Evolutionary conservation across 2,329 filamentous ascomycete species (phyloP).

Genomic region (Geoglossum cookeanum): DNA sequence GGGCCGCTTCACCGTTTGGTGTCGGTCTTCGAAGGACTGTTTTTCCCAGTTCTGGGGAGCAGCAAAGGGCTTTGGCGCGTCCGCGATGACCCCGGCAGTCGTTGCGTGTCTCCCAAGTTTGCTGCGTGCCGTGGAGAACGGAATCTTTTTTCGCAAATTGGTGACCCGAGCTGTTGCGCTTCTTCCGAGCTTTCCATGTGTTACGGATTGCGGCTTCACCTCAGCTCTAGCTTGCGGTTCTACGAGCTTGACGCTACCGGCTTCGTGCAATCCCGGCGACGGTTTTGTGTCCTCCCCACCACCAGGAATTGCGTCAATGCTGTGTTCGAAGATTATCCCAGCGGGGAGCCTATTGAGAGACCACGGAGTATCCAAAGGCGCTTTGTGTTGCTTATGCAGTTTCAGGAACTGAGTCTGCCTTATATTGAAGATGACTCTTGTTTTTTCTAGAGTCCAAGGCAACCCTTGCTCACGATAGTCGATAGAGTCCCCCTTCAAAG

Average conservation of each 20-base stretch:
- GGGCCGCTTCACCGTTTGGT: background rate
- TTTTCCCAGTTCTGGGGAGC: background rate
- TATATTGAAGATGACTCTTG: constrained; percentile 3
- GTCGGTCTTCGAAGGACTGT: background rate
- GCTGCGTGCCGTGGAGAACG: background rate
- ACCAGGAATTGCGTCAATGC: background rate
- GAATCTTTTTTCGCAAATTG: background rate
- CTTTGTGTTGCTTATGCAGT: background rate
- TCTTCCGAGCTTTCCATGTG: background rate
- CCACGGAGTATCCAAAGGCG: background rate
- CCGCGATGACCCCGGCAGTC: background rate
- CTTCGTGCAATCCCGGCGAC: background rate
- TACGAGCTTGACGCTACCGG: background rate
- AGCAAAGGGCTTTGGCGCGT: background rate
- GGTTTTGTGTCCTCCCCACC: background rate
- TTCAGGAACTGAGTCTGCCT: background rate
- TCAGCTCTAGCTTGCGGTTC: background rate
- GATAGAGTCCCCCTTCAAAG: background rate
- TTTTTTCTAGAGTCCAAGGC: constrained; percentile 1
- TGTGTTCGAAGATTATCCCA: background rate
- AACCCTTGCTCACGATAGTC: constrained; percentile 2
- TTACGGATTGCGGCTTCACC: background rate
- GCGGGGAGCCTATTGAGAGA: constrained; percentile 1
- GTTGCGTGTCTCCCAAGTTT: no score
- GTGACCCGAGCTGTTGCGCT: background rate